Conservation (phyloP, 306 rosid species). For the Macrotyloma uniflorum region DNA sequence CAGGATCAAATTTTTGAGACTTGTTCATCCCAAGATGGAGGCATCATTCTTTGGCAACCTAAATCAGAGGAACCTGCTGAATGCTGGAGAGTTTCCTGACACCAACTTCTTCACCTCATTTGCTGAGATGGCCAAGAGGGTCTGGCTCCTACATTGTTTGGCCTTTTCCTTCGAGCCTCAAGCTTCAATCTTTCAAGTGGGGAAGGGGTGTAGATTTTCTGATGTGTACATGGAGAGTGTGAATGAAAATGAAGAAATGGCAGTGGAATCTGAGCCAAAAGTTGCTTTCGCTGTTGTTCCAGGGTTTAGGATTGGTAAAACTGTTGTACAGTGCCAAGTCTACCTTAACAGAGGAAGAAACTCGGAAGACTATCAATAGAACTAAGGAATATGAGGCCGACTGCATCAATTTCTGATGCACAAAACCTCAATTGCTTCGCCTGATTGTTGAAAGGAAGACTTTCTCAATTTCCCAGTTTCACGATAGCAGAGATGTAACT, state of each 20-base stretch:
- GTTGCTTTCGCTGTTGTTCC: conserved; percentile 85
- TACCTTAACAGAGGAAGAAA: too few species aligned
- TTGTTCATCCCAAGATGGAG: conserved; percentile 86
- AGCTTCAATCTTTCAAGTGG: conserved; percentile 75
- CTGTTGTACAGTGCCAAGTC: conserved; percentile 77
- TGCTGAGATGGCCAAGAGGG: conserved; percentile 83
- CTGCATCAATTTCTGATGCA: too few species aligned
- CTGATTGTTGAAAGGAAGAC: too few species aligned
- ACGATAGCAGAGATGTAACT: conserved; percentile 62
- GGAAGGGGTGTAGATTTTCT: conserved; percentile 73
- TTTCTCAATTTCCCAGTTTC: too few species aligned
- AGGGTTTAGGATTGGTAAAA: conserved; percentile 78
- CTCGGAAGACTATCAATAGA: too few species aligned
- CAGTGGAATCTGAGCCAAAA: conserved; percentile 53
- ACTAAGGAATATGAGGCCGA: too few species aligned
- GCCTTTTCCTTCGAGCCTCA: conserved; percentile 74
- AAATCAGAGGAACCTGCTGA: conserved; percentile 53
- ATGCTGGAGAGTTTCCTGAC: conserved; percentile 65
- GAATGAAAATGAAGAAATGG: too few species aligned
- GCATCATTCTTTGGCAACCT: conserved; percentile 62
- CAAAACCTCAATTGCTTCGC: too few species aligned
- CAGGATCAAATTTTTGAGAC: conserved; percentile 58
- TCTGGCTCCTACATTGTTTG: conserved; percentile 84
- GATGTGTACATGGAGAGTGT: too few species aligned
- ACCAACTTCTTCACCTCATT: conserved; percentile 60